Evolutionary conservation across 148 eudicot genomes (phyloP), one percentile per base, ranked within the genome.

Genomic region (Arbutus unedo): DNA sequence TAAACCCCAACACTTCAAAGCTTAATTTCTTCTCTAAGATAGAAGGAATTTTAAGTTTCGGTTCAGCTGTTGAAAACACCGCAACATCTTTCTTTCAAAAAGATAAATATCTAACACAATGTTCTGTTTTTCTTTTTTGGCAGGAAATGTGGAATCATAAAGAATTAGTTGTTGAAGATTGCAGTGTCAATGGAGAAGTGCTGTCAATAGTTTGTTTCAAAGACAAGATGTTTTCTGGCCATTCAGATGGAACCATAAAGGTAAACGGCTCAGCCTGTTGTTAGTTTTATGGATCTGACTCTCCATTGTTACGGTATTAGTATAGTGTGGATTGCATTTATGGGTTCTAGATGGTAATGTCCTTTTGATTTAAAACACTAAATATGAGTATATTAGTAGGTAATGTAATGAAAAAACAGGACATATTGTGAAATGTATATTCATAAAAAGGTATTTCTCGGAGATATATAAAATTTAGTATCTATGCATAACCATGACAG

Each of bases 241-340:
- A 90, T 82, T 84, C 92, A 23, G 92, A 90, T 86, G 92, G 92
- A 85, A 90, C 86, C 6, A 85, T 90, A 77, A 90, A 90, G 88
- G 91, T 83, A 83, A 81, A 45, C 10, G 25, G 21, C 70, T 3
- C 21, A 19, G 8, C 78, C 38, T 54, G 18, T 8, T 9, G 16
- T 14, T 56, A 21, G 56, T 71, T 76, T 53, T n/a, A 53, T 10
- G n/a, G 57, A 23, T 51, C 54, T 14, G 5, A 56, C 60, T 54
- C 5, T 76, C 41, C 47, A 54, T 9, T 3, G 18, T 76, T 53
- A 14, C 45, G 49, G 47, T 16, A 6, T 67, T 9, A 8, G 3
- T 31, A 44, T 67, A 67, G 3, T 2, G 73, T 67, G 44, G 44
- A 4, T 67, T 25, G 43, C 38, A 31, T 23, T 10, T 31, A 5